Evolutionary conservation across 495 filamentous ascomycete genomes (phyloP).

Genomic region (Penicillium desertorum): DNA sequence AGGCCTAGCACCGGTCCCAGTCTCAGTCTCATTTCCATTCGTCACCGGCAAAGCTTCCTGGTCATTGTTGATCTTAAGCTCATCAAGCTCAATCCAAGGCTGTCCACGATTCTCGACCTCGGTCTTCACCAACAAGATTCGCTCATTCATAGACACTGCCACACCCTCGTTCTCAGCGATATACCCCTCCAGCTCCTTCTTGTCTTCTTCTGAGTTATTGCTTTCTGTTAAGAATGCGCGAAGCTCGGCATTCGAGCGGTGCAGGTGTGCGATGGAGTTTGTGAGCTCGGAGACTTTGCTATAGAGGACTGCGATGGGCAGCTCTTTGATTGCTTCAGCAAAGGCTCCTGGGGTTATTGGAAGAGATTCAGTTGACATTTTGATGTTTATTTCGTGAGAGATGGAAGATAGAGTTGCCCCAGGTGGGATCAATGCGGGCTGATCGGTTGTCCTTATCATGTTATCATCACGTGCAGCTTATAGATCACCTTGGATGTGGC

Average conservation of each 20-base stretch:
- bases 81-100: constrained; percentile 61
- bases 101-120: constrained; percentile 78
- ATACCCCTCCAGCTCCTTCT: constrained; percentile 48
- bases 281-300: constrained; percentile 78
- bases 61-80: constrained; percentile 23
- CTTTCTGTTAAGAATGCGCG: constrained; percentile 54
- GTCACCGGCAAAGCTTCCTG: constrained; percentile 19
- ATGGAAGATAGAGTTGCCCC: not conserved
- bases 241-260: constrained; percentile 74
- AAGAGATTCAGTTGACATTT: constrained; percentile 40
- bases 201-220: constrained; percentile 61
- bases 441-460: constrained; percentile 6
- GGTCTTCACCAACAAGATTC: constrained; percentile 62
- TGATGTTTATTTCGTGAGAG: not conserved
- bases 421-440: not conserved
- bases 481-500: not conserved
- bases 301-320: constrained; percentile 70
- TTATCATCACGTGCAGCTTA: constrained; percentile 9
- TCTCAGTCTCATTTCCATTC: constrained; percentile 26
- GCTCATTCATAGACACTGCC: constrained; percentile 67
- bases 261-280: constrained; percentile 80
- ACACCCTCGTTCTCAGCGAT: constrained; percentile 72
- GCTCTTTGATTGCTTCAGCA: constrained; percentile 68
- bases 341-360: constrained; percentile 44
- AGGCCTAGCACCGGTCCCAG: constrained; percentile 31